A percentile compares a stretch with the other conserved stretches of the same genome.
phyloP scores from a whole-genome alignment of 192 early-diverging fungal genomes.

The Phlyctochytrium arcticum region DNA sequence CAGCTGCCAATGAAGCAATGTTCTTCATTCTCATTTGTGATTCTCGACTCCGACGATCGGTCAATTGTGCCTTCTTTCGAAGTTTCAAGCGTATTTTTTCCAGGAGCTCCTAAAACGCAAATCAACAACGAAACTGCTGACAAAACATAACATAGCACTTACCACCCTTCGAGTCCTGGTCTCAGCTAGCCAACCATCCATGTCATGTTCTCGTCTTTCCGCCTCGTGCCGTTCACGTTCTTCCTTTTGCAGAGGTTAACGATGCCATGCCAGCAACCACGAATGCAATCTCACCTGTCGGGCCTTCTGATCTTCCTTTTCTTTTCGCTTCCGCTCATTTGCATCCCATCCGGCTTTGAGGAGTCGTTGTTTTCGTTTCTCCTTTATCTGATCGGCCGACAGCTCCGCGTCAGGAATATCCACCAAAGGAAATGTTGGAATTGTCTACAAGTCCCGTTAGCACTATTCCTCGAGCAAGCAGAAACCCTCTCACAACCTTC shows the following conservation, averaged over 20 bases:
- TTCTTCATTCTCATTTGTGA: constrained; percentile 81
- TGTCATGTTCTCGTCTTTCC: constrained; percentile 62
- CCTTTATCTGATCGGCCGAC: constrained; percentile 69
- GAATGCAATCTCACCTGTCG: constrained; percentile 44
- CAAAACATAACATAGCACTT: background rate
- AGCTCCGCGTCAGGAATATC: constrained; percentile 79
- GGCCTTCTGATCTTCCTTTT: constrained; percentile 68
- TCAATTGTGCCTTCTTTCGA: constrained; percentile 68
- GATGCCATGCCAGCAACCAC: background rate
- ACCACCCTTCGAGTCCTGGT: constrained; percentile 59
- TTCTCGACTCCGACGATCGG: constrained; percentile 81
- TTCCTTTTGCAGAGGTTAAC: constrained; percentile 31
- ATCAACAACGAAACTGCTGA: background rate
- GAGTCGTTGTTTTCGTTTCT: constrained; percentile 80
- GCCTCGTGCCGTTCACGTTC: constrained; percentile 67
- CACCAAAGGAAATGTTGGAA: constrained; percentile 69
- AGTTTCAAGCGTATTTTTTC: constrained; percentile 67
- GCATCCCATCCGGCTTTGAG: constrained; percentile 76
- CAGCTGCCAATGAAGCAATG: constrained; percentile 74
- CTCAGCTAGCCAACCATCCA: constrained; percentile 69
- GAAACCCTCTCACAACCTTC: constrained; percentile 29
- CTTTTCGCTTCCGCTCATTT: constrained; percentile 63
- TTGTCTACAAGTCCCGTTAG: background rate
- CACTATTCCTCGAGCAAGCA: background rate
- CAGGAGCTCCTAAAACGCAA: constrained; percentile 43